These are phyloP conservation scores for Lactarius trivialis DNA, from an alignment of 768 basidiomycete genomes.

Conservation along the genomic window DNA sequence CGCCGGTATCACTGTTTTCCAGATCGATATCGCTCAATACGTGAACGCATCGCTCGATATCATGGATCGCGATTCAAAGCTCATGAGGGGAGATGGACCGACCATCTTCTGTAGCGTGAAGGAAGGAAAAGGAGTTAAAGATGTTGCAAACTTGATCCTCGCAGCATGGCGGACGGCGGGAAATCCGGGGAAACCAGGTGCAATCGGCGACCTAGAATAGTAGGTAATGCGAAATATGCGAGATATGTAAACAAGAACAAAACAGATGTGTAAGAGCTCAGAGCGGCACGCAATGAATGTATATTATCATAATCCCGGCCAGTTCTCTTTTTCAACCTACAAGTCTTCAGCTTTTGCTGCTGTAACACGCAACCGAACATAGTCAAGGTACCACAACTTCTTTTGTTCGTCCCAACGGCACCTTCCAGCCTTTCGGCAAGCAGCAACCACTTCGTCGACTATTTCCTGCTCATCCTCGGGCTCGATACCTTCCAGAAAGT, in stretches of 20 bases:
- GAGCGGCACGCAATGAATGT: not conserved
- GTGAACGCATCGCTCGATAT: constrained; percentile 91
- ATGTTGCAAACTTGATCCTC: constrained; percentile 73
- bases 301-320: not conserved
- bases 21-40: constrained; percentile 92
- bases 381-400: constrained; percentile 14
- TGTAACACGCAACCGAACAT: constrained; percentile 17
- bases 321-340: not conserved
- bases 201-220: constrained; percentile 18
- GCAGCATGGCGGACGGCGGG: constrained; percentile 86
- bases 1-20: not conserved
- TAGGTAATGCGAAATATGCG: not conserved
- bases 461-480: constrained; percentile 8
- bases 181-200: constrained; percentile 54
- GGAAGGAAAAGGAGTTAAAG: constrained; percentile 69
- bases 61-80: constrained; percentile 87
- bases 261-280: not conserved
- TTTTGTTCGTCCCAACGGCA: constrained; percentile 11
- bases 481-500: constrained; percentile 13
- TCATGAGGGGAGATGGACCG: constrained; percentile 93
- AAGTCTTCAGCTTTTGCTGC: constrained; percentile 4
- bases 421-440: constrained; percentile 5
- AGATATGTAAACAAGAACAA: not conserved
- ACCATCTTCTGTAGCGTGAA: constrained; percentile 87
- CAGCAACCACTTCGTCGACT: constrained; percentile 9